These are phyloP conservation scores for Ceratopteris richardii DNA, from an alignment of 75 land plant genomes.

Conservation along the genomic window DNA sequence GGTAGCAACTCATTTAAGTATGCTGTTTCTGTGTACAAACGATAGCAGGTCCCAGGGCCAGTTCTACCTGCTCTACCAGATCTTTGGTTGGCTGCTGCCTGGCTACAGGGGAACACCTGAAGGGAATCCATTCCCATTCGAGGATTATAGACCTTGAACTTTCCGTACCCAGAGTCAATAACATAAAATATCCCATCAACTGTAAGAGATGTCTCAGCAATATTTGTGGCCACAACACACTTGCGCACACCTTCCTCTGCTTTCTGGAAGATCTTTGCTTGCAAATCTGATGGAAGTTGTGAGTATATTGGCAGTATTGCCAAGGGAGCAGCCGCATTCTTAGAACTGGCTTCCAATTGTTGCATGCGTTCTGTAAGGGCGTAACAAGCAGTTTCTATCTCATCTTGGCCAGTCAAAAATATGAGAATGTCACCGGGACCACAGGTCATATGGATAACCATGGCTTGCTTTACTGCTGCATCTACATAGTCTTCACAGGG, in stretches of 20 bases:
- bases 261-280: conserved; percentile 93
- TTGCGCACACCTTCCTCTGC: conserved; percentile 95
- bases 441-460: conserved; percentile 89
- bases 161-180: conserved; percentile 94
- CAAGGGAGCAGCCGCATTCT: conserved; percentile 50
- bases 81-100: conserved; percentile 95
- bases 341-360: conserved; percentile 52
- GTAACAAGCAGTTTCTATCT: conserved; percentile 85
- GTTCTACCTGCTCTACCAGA: conserved; percentile 97
- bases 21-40: conserved; percentile 90
- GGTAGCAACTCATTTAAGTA: conserved; percentile 90
- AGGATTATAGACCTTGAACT: conserved; percentile 95
- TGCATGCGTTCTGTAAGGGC: conserved; percentile 89
- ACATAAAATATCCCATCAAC: conserved; percentile 97
- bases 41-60: conserved; percentile 96
- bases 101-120: conserved; percentile 93
- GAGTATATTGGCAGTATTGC: conserved; percentile 91
- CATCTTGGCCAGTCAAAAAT: conserved; percentile 99
- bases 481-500: conserved; percentile 99
- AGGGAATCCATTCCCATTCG: conserved; percentile 99
- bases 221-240: conserved; percentile 96
- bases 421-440: conserved; percentile 93
- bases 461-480: conserved; percentile 95
- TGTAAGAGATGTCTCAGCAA: conserved; percentile 96
- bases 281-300: conserved; percentile 95